These are phyloP conservation scores for Asterochloris sp. DNA, from an alignment of 139 green algal species.

Conservation along the genomic window DNA sequence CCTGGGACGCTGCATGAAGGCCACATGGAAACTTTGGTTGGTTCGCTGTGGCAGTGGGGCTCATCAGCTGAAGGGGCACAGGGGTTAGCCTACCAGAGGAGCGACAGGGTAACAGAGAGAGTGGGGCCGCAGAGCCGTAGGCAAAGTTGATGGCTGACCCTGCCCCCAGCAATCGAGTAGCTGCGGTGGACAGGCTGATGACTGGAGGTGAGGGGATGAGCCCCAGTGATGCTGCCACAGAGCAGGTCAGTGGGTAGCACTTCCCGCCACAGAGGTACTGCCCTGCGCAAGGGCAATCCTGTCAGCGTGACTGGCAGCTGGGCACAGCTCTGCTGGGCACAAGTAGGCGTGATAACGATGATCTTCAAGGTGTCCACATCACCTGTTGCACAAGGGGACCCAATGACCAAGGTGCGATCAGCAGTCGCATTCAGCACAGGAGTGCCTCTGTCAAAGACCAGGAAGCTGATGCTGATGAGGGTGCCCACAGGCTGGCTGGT, in stretches of 20 bases:
- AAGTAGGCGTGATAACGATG: neutral
- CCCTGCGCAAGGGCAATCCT: neutral
- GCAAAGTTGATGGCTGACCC: neutral
- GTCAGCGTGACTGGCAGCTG: neutral
- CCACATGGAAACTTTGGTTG: too few species aligned
- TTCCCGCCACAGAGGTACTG: conserved; percentile 6
- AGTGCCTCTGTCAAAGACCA: conserved; percentile 7
- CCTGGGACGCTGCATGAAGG: neutral
- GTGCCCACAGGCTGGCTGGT: conserved; percentile 7
- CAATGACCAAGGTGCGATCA: conserved; percentile 10
- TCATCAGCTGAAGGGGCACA: neutral
- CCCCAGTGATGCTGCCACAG: neutral
- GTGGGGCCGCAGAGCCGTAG: neutral
- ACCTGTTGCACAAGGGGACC: neutral
- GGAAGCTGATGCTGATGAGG: conserved; percentile 8
- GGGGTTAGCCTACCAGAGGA: neutral
- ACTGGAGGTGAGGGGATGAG: neutral
- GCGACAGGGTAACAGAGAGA: neutral
- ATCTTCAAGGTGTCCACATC: neutral
- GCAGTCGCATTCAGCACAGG: neutral
- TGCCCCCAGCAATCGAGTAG: neutral
- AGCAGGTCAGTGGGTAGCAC: conserved; percentile 3
- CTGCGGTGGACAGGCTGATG: conserved; percentile 2
- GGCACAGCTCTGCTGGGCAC: neutral
- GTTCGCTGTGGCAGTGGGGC: neutral